Conservation (phyloP, 1,139 yeast species). For the Suhomyces bribrorum region DNA sequence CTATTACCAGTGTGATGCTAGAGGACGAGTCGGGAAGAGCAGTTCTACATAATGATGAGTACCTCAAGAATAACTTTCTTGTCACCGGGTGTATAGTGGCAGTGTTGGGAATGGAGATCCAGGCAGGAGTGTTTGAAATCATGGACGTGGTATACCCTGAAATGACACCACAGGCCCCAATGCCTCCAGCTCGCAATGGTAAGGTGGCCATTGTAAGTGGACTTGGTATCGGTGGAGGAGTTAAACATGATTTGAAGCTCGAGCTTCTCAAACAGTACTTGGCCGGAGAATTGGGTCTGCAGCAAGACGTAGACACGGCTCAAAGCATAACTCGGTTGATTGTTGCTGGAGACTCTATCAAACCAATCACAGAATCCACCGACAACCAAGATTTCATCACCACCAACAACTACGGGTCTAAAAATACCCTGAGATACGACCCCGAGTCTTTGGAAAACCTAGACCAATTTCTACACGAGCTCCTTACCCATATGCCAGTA, state of each 20-base stretch:
- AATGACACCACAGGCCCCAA: constrained; percentile 55
- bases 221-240: constrained; percentile 50
- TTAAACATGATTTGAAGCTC: constrained; percentile 43
- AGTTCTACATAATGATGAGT: constrained; percentile 63
- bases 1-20: constrained; percentile 64
- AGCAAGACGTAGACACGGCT: constrained; percentile 25
- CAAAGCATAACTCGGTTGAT: constrained; percentile 54
- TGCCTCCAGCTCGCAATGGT: constrained; percentile 13
- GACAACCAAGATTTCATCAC: constrained; percentile 35
- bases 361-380: constrained; percentile 27
- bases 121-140: constrained; percentile 82
- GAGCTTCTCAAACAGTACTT: constrained; percentile 72
- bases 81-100: constrained; percentile 91
- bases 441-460: constrained; percentile 44
- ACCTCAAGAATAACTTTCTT: constrained; percentile 48
- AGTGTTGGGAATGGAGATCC: constrained; percentile 80
- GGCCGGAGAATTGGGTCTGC: constrained; percentile 63
- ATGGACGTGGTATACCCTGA: constrained; percentile 77
- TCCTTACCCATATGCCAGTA: constrained; percentile 63
- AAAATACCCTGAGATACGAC: constrained; percentile 52
- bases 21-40: constrained; percentile 96
- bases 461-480: constrained; percentile 60
- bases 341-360: constrained; percentile 78
- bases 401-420: constrained; percentile 52
- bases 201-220: constrained; percentile 76